Evolutionary conservation across 441 rosid genomes (phyloP).

Genomic region (Aleurites moluccanus): DNA sequence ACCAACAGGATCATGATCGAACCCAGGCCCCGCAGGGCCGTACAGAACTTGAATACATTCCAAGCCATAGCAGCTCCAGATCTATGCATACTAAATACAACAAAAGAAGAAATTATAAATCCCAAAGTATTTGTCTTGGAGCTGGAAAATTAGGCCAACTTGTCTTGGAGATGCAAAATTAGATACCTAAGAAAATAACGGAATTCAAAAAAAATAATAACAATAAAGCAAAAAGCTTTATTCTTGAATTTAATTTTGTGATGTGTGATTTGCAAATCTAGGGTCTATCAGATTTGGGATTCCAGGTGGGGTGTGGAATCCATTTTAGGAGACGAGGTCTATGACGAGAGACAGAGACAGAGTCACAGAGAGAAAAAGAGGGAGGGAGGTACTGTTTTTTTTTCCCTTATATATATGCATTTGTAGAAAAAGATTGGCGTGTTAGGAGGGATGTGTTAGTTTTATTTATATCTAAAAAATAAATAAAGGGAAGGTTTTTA

Average conservation of each 20-base stretch:
- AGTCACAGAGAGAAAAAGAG: not conserved
- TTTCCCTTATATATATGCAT: not conserved
- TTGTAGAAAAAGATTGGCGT: too few relatives aligned
- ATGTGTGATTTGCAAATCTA: conserved; percentile 24
- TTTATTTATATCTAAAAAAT: too few relatives aligned
- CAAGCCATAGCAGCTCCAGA: conserved; percentile 93
- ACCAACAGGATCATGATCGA: conserved; percentile 95
- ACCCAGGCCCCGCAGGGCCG: conserved; percentile 86
- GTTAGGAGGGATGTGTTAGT: too few relatives aligned
- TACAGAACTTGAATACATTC: conserved; percentile 96
- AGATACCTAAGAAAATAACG: not conserved
- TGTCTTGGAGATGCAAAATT: conserved; percentile 9
- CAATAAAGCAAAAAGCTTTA: not conserved
- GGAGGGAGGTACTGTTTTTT: not conserved
- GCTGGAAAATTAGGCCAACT: conserved; percentile 6
- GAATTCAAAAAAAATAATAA: not conserved
- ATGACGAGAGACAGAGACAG: not conserved
- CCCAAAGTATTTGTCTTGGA: conserved; percentile 1
- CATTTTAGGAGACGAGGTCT: conserved; percentile 20
- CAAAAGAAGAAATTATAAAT: not conserved
- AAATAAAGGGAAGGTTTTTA: too few relatives aligned
- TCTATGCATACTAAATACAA: conserved; percentile 61
- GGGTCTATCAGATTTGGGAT: conserved; percentile 36
- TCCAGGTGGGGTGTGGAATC: conserved; percentile 29
- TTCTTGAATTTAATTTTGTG: not conserved